phyloP scores from a whole-genome alignment of 2,329 filamentous ascomycete genomes.

The Aspergillus ochraceus region DNA sequence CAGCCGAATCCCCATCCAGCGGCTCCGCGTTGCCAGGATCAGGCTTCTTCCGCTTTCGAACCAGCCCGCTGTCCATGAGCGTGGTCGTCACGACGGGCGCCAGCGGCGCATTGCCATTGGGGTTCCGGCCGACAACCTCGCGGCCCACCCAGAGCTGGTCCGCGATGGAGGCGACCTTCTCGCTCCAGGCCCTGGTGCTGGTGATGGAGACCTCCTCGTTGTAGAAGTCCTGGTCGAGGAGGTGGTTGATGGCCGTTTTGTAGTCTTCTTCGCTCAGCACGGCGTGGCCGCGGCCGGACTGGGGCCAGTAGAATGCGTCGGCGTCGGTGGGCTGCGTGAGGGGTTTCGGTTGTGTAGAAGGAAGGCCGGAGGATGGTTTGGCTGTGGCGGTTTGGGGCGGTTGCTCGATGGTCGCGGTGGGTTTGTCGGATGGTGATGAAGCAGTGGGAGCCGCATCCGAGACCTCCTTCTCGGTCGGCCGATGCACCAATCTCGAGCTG shows the following conservation, averaged over 20 bases:
- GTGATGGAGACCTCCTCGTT: constrained; percentile 36
- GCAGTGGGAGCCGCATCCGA: background rate
- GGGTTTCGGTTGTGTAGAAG: background rate
- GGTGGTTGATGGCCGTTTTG: constrained; percentile 38
- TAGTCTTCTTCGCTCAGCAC: constrained; percentile 43
- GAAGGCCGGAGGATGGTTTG: background rate
- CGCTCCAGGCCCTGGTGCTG: constrained; percentile 44
- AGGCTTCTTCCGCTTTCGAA: constrained; percentile 42
- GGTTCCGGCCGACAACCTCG: constrained; percentile 32
- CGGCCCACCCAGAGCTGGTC: constrained; percentile 39
- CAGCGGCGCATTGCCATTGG: constrained; percentile 11
- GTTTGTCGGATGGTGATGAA: background rate
- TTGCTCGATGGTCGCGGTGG: background rate
- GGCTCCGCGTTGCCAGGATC: constrained; percentile 1
- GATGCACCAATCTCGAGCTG: constrained; percentile 20
- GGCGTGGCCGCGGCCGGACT: constrained; percentile 34
- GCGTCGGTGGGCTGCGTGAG: constrained; percentile 11
- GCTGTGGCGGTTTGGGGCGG: background rate
- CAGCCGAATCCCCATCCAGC: background rate
- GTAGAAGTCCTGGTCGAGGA: constrained; percentile 46
- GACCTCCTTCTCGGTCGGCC: constrained; percentile 4
- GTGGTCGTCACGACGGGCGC: constrained; percentile 20
- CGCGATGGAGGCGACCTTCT: constrained; percentile 41
- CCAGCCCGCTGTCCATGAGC: constrained; percentile 29
- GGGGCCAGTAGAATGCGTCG: constrained; percentile 36